Conservation (phyloP, 306 rosid genomes). For the Urtica urens region DNA sequence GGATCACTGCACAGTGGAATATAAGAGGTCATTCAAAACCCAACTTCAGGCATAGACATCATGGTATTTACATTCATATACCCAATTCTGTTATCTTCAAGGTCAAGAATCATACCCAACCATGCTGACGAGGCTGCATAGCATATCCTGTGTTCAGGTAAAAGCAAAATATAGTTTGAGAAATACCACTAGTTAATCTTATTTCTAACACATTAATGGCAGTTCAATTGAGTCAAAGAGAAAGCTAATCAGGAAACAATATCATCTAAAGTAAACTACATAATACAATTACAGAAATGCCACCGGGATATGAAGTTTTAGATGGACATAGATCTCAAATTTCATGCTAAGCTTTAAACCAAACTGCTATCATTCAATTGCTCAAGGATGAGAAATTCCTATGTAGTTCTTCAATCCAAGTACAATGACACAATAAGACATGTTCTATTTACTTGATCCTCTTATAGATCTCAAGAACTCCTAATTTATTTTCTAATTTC, state of each 20-base stretch:
- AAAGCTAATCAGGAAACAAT: not conserved
- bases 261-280: not conserved
- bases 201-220: not conserved
- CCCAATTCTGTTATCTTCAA: conserved; percentile 8
- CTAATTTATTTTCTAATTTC: not conserved
- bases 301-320: not conserved
- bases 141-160: conserved; percentile 65
- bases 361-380: not conserved
- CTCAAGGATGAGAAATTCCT: not conserved
- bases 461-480: too few relatives aligned
- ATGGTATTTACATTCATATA: too few relatives aligned
- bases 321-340: not conserved
- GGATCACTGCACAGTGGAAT: conserved; percentile 65
- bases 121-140: conserved; percentile 96
- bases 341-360: not conserved
- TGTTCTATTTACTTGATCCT: too few relatives aligned
- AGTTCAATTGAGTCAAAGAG: not conserved
- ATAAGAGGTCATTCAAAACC: conserved; percentile 14
- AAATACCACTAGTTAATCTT: conserved; percentile 21
- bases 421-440: too few relatives aligned
- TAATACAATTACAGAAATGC: not conserved
- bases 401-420: too few relatives aligned
- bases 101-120: conserved; percentile 50
- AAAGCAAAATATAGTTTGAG: conserved; percentile 10
- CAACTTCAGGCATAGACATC: conserved; percentile 11